Conservation (phyloP, 768 basidiomycete species). For the Russula foetens region DNA sequence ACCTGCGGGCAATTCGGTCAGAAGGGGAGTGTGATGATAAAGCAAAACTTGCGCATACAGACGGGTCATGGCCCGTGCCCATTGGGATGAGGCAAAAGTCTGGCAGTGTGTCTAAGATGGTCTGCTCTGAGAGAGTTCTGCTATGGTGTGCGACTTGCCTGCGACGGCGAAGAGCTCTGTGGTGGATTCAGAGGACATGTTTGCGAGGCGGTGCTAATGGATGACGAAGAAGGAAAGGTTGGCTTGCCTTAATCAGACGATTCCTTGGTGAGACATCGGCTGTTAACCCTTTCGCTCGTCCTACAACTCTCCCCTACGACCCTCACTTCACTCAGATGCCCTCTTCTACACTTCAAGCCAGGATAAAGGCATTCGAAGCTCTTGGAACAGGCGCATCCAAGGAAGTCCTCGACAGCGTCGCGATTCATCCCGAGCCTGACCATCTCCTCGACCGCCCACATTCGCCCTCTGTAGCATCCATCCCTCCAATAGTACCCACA, state of each 20-base stretch:
- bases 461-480: conserved; percentile 9
- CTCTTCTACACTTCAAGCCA: conserved; percentile 17
- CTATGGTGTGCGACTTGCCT: conserved; percentile 33
- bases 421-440: conserved; percentile 8
- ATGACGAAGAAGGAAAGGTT: no score
- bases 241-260: background rate
- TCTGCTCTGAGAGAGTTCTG: background rate
- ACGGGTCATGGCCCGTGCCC: conserved; percentile 57
- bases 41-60: conserved; percentile 35
- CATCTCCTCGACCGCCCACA: conserved; percentile 17
- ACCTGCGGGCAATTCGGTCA: conserved; percentile 36
- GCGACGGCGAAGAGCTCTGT: conserved; percentile 69
- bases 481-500: conserved; percentile 13
- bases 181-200: conserved; percentile 30
- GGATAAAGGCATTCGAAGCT: conserved; percentile 20
- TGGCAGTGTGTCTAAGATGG: conserved; percentile 25
- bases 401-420: conserved; percentile 11
- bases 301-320: background rate
- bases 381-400: conserved; percentile 11
- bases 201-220: no score
- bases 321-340: conserved; percentile 1
- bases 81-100: conserved; percentile 89
- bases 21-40: background rate
- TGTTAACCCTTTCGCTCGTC: no score
- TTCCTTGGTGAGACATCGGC: no score